Conservation (phyloP, 75 land plant species). For the Selaginella tamariscina region DNA sequence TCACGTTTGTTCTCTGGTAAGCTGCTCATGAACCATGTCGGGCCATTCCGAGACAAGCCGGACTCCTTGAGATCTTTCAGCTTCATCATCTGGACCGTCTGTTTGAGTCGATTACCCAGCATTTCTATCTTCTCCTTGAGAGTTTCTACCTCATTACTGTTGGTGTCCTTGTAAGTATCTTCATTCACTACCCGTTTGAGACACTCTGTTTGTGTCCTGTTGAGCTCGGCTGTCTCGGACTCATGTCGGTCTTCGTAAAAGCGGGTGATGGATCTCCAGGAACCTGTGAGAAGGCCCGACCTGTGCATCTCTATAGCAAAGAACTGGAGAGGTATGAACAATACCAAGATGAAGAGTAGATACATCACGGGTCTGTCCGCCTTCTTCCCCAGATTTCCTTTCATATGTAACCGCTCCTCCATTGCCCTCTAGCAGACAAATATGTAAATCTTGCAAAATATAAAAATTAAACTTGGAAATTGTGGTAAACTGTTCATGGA, state of each 20-base stretch:
- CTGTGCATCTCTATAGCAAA: not conserved
- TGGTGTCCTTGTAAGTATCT: too few species aligned
- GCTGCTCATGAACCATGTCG: not conserved
- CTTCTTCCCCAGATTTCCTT: not conserved
- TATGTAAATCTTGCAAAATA: too few species aligned
- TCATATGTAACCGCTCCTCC: not conserved
- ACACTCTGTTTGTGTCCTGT: too few species aligned
- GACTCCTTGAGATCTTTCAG: not conserved
- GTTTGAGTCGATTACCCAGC: not conserved
- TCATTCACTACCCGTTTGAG: too few species aligned
- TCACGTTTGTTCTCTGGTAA: not conserved
- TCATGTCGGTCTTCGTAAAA: too few species aligned
- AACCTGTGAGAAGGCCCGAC: not conserved
- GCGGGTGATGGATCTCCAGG: not conserved
- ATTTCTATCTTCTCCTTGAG: not conserved
- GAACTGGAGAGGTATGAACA: not conserved
- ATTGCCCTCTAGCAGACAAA: too few species aligned
- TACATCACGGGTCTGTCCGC: not conserved
- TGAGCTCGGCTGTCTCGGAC: too few species aligned
- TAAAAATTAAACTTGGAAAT: too few species aligned
- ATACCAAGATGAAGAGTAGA: not conserved
- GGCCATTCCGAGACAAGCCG: not conserved
- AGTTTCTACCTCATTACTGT: not conserved
- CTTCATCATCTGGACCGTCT: not conserved
- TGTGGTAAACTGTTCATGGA: too few species aligned